phyloP scores from a whole-genome alignment of 768 basidiomycete species.

The Rhodotorula babjevae region DNA sequence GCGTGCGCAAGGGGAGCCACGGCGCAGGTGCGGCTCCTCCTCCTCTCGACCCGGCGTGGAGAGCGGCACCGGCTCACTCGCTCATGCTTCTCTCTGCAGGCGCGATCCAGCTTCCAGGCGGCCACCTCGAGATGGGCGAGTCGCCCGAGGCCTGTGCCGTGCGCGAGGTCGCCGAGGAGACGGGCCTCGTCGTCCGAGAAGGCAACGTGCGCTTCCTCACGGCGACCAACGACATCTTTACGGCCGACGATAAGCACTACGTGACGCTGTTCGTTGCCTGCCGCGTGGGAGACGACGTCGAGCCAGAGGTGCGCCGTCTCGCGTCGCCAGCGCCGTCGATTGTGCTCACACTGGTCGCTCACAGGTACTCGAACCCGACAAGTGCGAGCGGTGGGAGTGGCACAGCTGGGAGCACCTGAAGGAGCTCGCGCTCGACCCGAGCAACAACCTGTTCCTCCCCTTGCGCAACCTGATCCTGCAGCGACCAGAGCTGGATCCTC shows the following conservation, averaged over 20 bases:
- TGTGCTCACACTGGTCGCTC: too few relatives aligned
- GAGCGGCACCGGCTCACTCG: too few relatives aligned
- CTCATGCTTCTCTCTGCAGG: conserved; percentile 3
- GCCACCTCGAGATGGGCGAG: conserved; percentile 36
- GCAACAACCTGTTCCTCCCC: conserved; percentile 17
- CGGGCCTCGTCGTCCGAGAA: conserved; percentile 9
- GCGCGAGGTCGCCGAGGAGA: conserved; percentile 37
- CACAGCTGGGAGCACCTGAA: conserved; percentile 14
- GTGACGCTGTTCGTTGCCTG: conserved; percentile 28
- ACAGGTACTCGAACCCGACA: conserved; percentile 32
- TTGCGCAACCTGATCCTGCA: conserved; percentile 17
- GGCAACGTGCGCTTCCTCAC: conserved; percentile 23
- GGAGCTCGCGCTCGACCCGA: background rate
- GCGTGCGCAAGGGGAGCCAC: conserved; percentile 34
- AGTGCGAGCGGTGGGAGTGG: conserved; percentile 33
- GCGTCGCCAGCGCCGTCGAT: background rate
- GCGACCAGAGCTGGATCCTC: conserved; percentile 11
- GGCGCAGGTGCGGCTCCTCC: conserved; percentile 26
- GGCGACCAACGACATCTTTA: conserved; percentile 31
- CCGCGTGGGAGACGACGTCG: background rate
- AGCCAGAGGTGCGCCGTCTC: conserved; percentile 12
- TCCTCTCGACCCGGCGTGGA: background rate
- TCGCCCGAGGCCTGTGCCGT: conserved; percentile 23
- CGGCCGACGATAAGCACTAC: conserved; percentile 30
- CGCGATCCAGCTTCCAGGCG: conserved; percentile 30